phyloP scores from a whole-genome alignment of 2,329 filamentous ascomycete genomes.

The Sporothrix globosa region DNA sequence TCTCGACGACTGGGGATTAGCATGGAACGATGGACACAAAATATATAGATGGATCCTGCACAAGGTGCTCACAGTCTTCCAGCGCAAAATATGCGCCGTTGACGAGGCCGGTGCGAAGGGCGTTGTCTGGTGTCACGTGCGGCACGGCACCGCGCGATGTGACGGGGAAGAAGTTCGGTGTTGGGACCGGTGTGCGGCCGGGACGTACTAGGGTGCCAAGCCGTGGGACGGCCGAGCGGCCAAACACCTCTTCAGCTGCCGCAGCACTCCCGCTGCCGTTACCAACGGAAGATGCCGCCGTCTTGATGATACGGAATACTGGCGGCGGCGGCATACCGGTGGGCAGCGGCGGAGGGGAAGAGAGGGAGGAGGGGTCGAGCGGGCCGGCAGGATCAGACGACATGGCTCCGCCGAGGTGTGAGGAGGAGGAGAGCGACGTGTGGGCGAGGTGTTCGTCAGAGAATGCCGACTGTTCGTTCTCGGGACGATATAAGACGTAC shows the following conservation, averaged over 20 bases:
- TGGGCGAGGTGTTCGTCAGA: neutral
- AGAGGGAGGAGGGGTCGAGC: conserved; percentile 1
- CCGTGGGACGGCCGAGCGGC: conserved; percentile 51
- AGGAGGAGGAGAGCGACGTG: neutral
- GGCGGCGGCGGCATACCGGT: conserved; percentile 25
- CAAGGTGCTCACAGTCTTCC: conserved; percentile 78
- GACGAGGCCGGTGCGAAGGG: conserved; percentile 66
- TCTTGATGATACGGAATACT: conserved; percentile 34
- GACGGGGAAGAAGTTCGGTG: conserved; percentile 78
- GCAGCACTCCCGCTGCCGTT: neutral
- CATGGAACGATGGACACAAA: neutral
- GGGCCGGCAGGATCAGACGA: conserved; percentile 13
- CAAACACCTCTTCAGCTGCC: conserved; percentile 1
- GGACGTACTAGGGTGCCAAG: conserved; percentile 67
- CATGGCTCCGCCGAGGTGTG: conserved; percentile 19
- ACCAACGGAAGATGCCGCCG: conserved; percentile 18
- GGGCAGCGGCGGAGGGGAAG: neutral
- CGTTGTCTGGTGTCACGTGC: conserved; percentile 85
- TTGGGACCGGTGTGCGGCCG: conserved; percentile 69
- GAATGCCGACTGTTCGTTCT: neutral
- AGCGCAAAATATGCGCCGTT: conserved; percentile 76
- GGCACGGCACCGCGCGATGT: conserved; percentile 84
- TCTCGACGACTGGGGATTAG: conserved; percentile 33
- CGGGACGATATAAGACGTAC: conserved; percentile 8
- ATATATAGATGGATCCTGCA: neutral